Evolutionary conservation across 441 rosid species (phyloP), one percentile per base, ranked within the genome.

Genomic region (Populus hybrid): DNA sequence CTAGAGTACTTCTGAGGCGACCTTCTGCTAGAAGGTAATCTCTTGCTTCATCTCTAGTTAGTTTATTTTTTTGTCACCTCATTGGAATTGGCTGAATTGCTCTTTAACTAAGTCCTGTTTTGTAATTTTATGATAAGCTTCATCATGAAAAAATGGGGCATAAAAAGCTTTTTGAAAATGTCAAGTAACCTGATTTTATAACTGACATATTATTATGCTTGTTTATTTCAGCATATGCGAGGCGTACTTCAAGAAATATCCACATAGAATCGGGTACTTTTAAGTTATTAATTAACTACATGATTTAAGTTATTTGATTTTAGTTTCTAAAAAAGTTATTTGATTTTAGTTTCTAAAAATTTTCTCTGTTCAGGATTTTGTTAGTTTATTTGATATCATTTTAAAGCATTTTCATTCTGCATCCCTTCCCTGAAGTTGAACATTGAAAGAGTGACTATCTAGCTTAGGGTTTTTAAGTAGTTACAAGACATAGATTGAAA

Each of bases 221-320:
- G 72, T 83, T 76, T 59, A 30, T 74, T 68, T 70, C 97, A 95
- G 98, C 83, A 93, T 95, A 77, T 95, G 97, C 59, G 99, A 95
- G 86, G 92, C 99, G 26, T 95, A 95, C 85, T 92, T 91, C 90
- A 89, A 89, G 88, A 93, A 95, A 72, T 84, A 93, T 78, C 93
- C 98, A 50, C 76, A 83, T 64, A 91, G 90, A 89, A 93, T 91
- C n/a, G 94, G 99, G 97, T 93, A 90, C 84, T 81, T 67, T 66
- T 72, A 63, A 74, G 34, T 73, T 38, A 3, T 46, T 2, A 35
- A 2, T 16, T 65, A 59, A 2, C 18, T 65, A 24, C n/a, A 20
- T 40, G 32, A 57, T 72, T 70, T 61, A 5, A 18, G 32, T 72
- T 78, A 24, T 65, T 26, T 32, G 50, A n/a, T 3, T 66, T 59